Conservation (phyloP, 2,329 filamentous ascomycete species). For the Coniochaeta sp. region DNA sequence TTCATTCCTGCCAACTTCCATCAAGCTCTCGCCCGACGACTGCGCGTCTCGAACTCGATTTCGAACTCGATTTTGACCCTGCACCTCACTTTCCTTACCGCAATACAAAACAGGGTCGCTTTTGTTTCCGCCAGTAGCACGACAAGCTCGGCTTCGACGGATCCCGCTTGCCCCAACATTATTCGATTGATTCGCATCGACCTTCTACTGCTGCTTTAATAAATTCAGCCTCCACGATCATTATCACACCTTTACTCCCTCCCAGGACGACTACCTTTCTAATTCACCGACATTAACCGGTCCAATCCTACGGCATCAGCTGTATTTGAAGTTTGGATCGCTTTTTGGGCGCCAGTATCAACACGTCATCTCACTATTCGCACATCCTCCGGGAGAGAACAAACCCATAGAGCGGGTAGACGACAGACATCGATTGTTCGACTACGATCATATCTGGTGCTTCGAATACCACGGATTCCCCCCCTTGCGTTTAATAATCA, state of each 20-base stretch:
- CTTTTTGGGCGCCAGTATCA: background rate
- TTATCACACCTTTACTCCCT: background rate
- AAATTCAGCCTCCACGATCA: constrained; percentile 1
- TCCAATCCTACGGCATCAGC: background rate
- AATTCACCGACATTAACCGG: background rate
- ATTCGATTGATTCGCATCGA: background rate
- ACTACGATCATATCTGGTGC: background rate
- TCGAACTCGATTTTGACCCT: background rate
- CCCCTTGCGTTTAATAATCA: background rate
- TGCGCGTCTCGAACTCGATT: no score
- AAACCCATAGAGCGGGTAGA: background rate
- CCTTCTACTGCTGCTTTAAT: background rate
- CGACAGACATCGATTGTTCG: background rate
- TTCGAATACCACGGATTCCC: background rate
- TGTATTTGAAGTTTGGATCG: background rate
- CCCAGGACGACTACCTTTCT: background rate
- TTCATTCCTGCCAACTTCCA: background rate
- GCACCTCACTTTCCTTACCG: background rate
- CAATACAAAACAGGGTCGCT: background rate
- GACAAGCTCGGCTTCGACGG: background rate
- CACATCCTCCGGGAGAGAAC: background rate
- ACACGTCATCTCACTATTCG: background rate
- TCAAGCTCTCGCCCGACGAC: background rate
- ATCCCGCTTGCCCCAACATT: background rate
- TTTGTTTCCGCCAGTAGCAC: background rate